Evolutionary conservation across 805 yeast genomes (phyloP), one percentile per base, ranked within the genome.

Genomic region (Yarrowia deformans): DNA sequence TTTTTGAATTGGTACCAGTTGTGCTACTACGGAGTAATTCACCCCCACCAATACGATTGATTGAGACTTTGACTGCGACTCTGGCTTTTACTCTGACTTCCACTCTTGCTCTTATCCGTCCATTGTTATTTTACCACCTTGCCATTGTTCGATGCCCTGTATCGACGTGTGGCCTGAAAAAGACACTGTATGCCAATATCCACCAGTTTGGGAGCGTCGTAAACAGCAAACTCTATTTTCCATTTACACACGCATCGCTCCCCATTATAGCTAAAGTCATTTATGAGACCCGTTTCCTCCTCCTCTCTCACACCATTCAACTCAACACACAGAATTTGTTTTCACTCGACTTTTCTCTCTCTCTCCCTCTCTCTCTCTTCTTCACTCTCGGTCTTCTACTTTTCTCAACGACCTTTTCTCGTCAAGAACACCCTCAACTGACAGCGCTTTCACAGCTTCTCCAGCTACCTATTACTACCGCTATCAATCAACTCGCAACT

Each of bases 61-160:
- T 4, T 2, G 29, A 23, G 29, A 23, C 29, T 23, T 4, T 23
- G 29, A 23, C 29, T 23, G 29, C 29, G 3, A 2, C 29, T 23
- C 29, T 23, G 29, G 4, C 29, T 23, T 2, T 4, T 4, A 23
- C 29, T 23, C 29, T 23, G 29, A 23, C 29, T 23, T 23, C 29
- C 29, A 23, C 29, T 56, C 39, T 29, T 56, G 48, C 48, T 56
- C 48, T 16, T 29, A n/a, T 10, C 48, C 16, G 29, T 10, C 48
- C 39, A 23, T 40, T 37, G 43, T 39, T 40, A 5, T 56, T 23
- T 23, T 23, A 4, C 4, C 29, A 23, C 4, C 29, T 23, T 40
- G 63, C 63, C 63, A 56, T 56, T 56, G 63, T 56, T 42, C 63
- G 48, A 56, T 56, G 63, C 48, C 63, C 63, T 56, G 63, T 42